Conservation (phyloP, 2,329 filamentous ascomycete genomes). For the Alternaria metachromatica region DNA sequence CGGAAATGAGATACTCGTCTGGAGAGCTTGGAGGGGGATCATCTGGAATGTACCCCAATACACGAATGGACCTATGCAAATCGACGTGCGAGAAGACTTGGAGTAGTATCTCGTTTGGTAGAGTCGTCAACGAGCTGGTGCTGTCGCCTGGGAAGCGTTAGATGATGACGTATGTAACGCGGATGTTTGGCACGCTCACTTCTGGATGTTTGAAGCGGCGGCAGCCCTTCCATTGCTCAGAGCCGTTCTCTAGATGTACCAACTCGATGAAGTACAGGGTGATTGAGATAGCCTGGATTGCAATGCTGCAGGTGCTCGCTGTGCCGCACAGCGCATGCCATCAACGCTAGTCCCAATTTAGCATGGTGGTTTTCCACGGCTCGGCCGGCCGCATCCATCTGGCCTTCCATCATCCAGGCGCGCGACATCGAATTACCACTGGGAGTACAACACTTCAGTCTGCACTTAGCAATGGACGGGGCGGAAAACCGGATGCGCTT, state of each 20-base stretch:
- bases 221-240: neutral
- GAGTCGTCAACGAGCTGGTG: neutral
- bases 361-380: neutral
- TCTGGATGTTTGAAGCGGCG: neutral
- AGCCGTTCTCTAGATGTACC: neutral
- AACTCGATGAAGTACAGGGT: neutral
- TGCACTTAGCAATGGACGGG: neutral
- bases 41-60: conserved; percentile 22
- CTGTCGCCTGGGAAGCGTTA: conserved; percentile 1
- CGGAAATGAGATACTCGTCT: conserved; percentile 10
- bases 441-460: neutral
- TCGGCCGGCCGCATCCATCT: neutral
- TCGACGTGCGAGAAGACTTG: conserved; percentile 20
- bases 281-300: neutral
- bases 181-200: neutral
- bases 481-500: neutral
- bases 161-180: neutral
- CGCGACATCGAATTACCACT: neutral
- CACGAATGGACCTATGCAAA: conserved; percentile 3
- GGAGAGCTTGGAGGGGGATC: conserved; percentile 9
- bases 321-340: neutral
- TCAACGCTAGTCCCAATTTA: neutral
- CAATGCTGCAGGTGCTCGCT: neutral
- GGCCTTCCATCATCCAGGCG: neutral
- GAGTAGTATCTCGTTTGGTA: conserved; percentile 22